These are phyloP conservation scores for Astrocystis sublimbata DNA, from an alignment of 495 filamentous ascomycete species.

Conservation along the genomic window DNA sequence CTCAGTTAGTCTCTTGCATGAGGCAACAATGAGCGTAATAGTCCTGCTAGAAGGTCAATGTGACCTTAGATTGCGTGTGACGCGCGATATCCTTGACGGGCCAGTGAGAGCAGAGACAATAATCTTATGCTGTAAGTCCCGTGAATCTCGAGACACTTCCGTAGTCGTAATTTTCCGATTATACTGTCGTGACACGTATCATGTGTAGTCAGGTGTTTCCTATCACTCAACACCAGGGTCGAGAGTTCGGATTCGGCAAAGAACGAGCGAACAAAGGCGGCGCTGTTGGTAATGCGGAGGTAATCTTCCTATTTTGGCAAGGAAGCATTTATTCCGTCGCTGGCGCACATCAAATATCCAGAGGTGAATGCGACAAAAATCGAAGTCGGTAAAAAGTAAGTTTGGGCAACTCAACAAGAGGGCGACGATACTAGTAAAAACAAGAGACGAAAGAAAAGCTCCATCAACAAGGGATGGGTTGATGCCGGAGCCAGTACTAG, in stretches of 20 bases:
- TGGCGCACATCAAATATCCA: neutral
- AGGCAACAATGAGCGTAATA: neutral
- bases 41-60: neutral
- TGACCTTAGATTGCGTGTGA: neutral
- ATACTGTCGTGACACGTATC: neutral
- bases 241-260: neutral
- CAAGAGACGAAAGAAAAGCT: slow-evolving; percentile 2
- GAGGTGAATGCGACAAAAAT: slow-evolving; percentile 4
- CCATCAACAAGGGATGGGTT: slow-evolving; percentile 2
- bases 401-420: slow-evolving; percentile 4
- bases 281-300: neutral
- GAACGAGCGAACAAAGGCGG: neutral
- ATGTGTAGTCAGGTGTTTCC: neutral
- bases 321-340: neutral
- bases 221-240: neutral
- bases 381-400: neutral
- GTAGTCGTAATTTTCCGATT: neutral
- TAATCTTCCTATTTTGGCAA: neutral
- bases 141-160: neutral
- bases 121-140: neutral
- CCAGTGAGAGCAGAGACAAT: neutral
- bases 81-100: no score
- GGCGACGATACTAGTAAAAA: neutral
- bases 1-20: neutral
- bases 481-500: slow-evolving; percentile 7